phyloP scores from a whole-genome alignment of 2,329 filamentous ascomycete genomes.

The Fusarium phyllophilum region DNA sequence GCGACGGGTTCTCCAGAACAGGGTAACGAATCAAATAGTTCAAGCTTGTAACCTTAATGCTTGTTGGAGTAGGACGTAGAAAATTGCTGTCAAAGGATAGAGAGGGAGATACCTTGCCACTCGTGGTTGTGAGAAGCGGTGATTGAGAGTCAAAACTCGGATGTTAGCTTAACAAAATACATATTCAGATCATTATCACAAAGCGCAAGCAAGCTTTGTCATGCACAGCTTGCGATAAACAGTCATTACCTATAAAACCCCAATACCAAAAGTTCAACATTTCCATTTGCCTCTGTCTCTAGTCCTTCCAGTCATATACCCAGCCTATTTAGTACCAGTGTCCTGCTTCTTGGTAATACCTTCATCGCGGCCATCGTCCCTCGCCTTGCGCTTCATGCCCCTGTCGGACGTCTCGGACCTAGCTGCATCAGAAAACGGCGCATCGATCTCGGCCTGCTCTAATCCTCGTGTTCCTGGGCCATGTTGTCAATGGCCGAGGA shows the following conservation, averaged over 20 bases:
- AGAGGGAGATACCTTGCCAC: background rate
- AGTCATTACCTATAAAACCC: background rate
- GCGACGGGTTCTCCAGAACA: background rate
- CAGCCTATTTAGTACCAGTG: background rate
- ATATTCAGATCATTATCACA: background rate
- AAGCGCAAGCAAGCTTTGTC: background rate
- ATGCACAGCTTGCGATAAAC: too few species aligned
- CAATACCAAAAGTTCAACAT: background rate
- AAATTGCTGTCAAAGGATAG: background rate
- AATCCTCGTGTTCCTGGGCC: background rate
- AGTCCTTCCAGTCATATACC: background rate
- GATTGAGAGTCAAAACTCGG: background rate
- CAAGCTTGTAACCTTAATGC: background rate
- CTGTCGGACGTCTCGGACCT: fast-evolving
- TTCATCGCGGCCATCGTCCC: fast-evolving
- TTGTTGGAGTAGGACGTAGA: background rate
- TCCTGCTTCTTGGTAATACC: background rate
- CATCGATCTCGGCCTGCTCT: background rate
- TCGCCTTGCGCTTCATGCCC: background rate
- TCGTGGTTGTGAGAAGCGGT: background rate
- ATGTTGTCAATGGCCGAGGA: too few species aligned
- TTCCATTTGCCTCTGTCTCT: background rate
- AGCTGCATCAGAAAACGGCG: background rate
- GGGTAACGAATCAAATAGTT: background rate
- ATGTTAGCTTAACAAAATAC: background rate